phyloP scores from a whole-genome alignment of 2,329 filamentous ascomycete species.

The Scytalidium sp. region DNA sequence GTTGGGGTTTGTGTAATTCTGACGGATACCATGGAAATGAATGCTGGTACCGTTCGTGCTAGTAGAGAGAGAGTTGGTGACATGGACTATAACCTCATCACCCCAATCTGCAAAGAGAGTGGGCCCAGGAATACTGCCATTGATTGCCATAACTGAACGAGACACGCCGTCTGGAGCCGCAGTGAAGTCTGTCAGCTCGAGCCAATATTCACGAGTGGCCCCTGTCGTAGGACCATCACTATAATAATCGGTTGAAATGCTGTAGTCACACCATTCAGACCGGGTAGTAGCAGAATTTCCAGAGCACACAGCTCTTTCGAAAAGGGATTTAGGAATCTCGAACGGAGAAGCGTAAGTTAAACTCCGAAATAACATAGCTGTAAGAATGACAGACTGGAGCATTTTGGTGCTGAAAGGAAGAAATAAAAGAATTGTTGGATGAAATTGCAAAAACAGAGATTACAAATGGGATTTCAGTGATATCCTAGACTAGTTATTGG shows the following conservation, averaged over 20 bases:
- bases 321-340: background rate
- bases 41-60: conserved; percentile 29
- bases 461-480: no score
- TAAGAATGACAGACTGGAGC: background rate
- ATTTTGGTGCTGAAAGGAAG: background rate
- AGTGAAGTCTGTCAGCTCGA: conserved; percentile 21
- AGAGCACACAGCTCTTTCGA: background rate
- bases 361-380: background rate
- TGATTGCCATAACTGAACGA: conserved; percentile 24
- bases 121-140: conserved; percentile 29
- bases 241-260: conserved; percentile 40
- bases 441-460: no score
- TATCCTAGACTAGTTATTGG: no score
- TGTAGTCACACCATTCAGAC: conserved; percentile 44
- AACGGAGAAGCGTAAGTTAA: background rate
- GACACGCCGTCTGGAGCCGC: conserved; percentile 27
- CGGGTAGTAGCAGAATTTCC: conserved; percentile 17
- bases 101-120: conserved; percentile 31
- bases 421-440: no score
- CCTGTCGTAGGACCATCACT: conserved; percentile 36
- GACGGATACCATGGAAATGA: conserved; percentile 47
- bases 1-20: conserved; percentile 35
- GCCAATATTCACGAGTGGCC: conserved; percentile 42
- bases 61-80: conserved; percentile 24
- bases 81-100: conserved; percentile 27